A percentile compares a stretch with the other conserved stretches of the same genome.
Conservation (phyloP, 495 filamentous ascomycete genomes). For the Letharia columbiana region DNA sequence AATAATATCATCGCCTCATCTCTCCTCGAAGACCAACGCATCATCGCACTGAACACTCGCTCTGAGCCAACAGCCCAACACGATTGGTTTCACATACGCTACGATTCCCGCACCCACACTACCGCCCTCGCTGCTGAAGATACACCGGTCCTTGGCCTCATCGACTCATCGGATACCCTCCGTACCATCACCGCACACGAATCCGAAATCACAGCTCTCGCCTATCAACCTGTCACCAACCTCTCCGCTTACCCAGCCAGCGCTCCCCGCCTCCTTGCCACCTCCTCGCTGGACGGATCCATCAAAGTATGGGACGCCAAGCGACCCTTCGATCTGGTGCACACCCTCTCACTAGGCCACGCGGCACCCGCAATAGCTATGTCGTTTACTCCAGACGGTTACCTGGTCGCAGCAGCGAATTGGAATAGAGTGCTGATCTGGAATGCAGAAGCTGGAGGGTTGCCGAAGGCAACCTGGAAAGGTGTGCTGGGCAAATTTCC, state of each 20-base stretch:
- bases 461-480: conserved; percentile 58
- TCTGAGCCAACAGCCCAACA: conserved; percentile 11
- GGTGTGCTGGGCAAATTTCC: conserved; percentile 20
- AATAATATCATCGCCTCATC: conserved; percentile 39
- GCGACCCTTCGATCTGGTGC: conserved; percentile 49
- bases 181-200: conserved; percentile 34
- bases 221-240: conserved; percentile 25
- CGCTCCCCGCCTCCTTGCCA: conserved; percentile 35
- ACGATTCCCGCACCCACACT: conserved; percentile 20
- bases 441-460: conserved; percentile 59
- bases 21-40: conserved; percentile 17
- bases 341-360: conserved; percentile 37
- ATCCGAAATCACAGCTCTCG: conserved; percentile 39
- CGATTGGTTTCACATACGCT: conserved; percentile 22
- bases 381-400: conserved; percentile 65
- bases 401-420: conserved; percentile 59
- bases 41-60: conserved; percentile 8
- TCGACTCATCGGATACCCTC: conserved; percentile 14
- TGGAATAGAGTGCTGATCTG: conserved; percentile 58
- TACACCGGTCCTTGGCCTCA: conserved; percentile 13
- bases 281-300: conserved; percentile 49
- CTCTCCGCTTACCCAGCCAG: conserved; percentile 24
- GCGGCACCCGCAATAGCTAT: conserved; percentile 50
- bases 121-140: conserved; percentile 25
- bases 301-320: conserved; percentile 61